Base-by-base conservation (phyloP, 805 yeast species). In the Cyberlindnera mycetangii region DNA sequence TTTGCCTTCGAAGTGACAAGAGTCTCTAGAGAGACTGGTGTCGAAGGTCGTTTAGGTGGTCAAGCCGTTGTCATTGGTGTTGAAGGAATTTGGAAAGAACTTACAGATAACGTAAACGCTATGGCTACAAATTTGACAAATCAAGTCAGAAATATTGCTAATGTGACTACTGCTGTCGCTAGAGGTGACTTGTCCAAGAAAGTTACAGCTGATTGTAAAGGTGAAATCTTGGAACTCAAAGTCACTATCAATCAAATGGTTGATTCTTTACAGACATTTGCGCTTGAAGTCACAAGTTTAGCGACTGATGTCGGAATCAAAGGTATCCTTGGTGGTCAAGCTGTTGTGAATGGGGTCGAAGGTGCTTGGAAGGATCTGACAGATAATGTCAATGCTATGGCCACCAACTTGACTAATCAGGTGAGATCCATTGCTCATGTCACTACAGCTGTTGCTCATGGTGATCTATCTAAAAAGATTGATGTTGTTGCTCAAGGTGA, bases 281-380 rank as follows among this genome's bases (percentile, higher is more conserved):
- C 95, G 7, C 76, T 83, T 10, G 96, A 88, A 63, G 96, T 88
- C 39, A 85, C 95, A 1, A 76, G 88, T 56, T 92, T 88, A 40
- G 96, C 96, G 15, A 81, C 88, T 47, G 96, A 88, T 71, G 95
- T 88, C 54, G 96, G 96, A 70, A 85, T 87, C 39, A 90, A 88
- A 56, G 96, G 96, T 69, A 88, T 86, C 58, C 74, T 88, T 41
- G 96, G 96, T 54, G 93, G 88, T 37, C 93, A 87, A 62, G 95
- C 96, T 9, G 92, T 88, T 58, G 95, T 88, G 18, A 79, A 81
- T 46, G 95, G 87, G 62, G 95, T 88, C 20, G 95, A 87, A 65
- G 96, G 96, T 11, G 71, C 88, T 48, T 88, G 96, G 96, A 87
- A 85, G 60, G 95, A 87, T 59, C 82, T 88, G 54, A 88, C 95